A percentile compares a stretch with the other conserved stretches of the same genome.
Conservation (phyloP, 2,329 filamentous ascomycete genomes). For the Huntiella omanensis region DNA sequence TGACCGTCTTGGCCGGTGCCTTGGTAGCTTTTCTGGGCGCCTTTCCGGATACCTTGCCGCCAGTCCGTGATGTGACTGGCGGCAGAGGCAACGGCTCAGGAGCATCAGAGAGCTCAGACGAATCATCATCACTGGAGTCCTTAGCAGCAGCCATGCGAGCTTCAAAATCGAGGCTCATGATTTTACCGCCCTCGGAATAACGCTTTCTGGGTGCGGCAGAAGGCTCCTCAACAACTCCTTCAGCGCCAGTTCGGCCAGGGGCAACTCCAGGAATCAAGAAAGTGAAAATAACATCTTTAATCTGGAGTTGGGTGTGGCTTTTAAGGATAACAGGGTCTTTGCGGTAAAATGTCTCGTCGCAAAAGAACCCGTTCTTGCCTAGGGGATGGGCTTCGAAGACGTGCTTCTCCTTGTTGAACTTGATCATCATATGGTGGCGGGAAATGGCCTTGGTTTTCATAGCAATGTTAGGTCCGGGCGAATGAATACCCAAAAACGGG, state of each 20-base stretch:
- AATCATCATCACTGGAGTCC: constrained; percentile 36
- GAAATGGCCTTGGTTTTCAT: constrained; percentile 54
- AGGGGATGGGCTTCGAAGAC: constrained; percentile 45
- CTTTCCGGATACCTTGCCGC: constrained; percentile 7
- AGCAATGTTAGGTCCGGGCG: constrained; percentile 41
- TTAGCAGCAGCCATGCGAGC: constrained; percentile 36
- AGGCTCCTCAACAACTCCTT: constrained; percentile 33
- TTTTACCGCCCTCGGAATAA: constrained; percentile 39
- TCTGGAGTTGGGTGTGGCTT: constrained; percentile 48
- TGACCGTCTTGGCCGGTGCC: neutral
- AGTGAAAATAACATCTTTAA: constrained; percentile 48
- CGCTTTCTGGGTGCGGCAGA: constrained; percentile 24
- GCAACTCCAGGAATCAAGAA: constrained; percentile 52
- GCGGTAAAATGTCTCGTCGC: constrained; percentile 40
- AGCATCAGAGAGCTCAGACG: constrained; percentile 19
- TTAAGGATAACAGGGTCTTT: constrained; percentile 37
- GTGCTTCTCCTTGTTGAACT: constrained; percentile 43
- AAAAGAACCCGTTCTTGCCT: constrained; percentile 50
- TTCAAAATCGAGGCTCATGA: constrained; percentile 59
- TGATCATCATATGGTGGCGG: constrained; percentile 52
- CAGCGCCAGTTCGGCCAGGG: constrained; percentile 36
- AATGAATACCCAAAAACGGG: constrained; percentile 54
- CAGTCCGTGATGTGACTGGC: constrained; percentile 7
- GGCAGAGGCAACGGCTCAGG: constrained; percentile 13
- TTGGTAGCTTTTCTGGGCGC: neutral